Conservation (phyloP, 495 filamentous ascomycete species). For the Podospora tetraspora region DNA sequence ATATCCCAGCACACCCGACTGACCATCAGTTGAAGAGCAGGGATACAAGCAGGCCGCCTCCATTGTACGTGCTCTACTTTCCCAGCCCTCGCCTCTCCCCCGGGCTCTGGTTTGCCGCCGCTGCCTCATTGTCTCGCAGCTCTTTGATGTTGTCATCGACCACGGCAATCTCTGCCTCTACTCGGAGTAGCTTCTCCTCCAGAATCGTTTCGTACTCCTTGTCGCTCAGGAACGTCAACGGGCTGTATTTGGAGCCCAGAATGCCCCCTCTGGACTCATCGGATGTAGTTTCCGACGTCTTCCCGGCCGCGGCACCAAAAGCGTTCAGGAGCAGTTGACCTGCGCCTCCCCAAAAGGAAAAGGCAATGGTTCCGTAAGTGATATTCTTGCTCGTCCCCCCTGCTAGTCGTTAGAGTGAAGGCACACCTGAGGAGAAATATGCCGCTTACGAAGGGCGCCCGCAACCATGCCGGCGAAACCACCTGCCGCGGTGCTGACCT, state of each 20-base stretch:
- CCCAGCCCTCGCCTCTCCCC: neutral
- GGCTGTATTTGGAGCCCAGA: constrained; percentile 70
- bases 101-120: neutral
- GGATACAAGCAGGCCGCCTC: too few relatives aligned
- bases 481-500: constrained; percentile 63
- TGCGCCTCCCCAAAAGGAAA: constrained; percentile 33
- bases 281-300: neutral
- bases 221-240: constrained; percentile 68
- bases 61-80: neutral
- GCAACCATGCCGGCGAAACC: constrained; percentile 63
- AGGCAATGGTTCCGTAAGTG: constrained; percentile 36
- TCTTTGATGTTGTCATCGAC: constrained; percentile 76
- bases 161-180: constrained; percentile 81
- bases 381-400: constrained; percentile 40
- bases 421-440: neutral
- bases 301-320: neutral
- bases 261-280: constrained; percentile 24
- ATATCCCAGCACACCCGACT: neutral
- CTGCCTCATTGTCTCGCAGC: constrained; percentile 36
- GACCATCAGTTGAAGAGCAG: neutral
- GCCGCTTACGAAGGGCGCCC: constrained; percentile 57
- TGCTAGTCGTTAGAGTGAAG: constrained; percentile 21
- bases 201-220: constrained; percentile 73
- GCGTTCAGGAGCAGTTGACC: constrained; percentile 31
- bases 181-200: constrained; percentile 66